Base-by-base conservation (phyloP, 441 rosid genomes). In the Daphne laureola region DNA sequence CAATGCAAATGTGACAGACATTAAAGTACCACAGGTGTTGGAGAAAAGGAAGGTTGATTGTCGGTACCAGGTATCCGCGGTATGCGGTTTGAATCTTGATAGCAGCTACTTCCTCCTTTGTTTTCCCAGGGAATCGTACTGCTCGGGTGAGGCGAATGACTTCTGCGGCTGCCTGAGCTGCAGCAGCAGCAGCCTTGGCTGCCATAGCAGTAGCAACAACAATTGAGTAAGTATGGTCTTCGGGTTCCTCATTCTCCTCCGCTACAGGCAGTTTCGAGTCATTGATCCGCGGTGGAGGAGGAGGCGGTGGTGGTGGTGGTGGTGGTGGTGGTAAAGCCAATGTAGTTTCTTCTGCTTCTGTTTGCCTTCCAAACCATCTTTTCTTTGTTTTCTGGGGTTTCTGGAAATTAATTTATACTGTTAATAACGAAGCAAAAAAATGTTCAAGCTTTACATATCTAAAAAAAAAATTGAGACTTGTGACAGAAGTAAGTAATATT, bases 91-190 rank as follows among this genome's bases (percentile, higher is more conserved):
- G 98, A 68, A 92, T 89, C 77, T 66, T 89, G 71, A 89, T 86
- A 45, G 77, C 82, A 4, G 98, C 94, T 16, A 77, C 61, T 68
- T 86, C 97, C 73, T 86, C 96, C 69, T 75, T 75, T 9, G 97
- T 76, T 66, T 80, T 89, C 15, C 83, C 95, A 3, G 67, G 53
- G 71, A 64, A 73, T 36, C 62, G 80, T 8, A 84, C 49, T 11
- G 42, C 43, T 0, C 71, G 25, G 42, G 96, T 77, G 64, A 92
- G 92, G 53, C 90, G 81, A 50, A 78, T 94, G 60, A 83, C 96
- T 70, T 89, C 98, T 46, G 87, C 97, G 18, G 98, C 96, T 51
- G 96, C 98, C 57, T 86, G 90, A 55, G 97, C 94, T 45, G 97
- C 95, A 5, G 85, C 92, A 61, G 86, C 88, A 14, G 95, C 94